phyloP scores from a whole-genome alignment of 768 basidiomycete species.

The Tremella fuciformis region DNA sequence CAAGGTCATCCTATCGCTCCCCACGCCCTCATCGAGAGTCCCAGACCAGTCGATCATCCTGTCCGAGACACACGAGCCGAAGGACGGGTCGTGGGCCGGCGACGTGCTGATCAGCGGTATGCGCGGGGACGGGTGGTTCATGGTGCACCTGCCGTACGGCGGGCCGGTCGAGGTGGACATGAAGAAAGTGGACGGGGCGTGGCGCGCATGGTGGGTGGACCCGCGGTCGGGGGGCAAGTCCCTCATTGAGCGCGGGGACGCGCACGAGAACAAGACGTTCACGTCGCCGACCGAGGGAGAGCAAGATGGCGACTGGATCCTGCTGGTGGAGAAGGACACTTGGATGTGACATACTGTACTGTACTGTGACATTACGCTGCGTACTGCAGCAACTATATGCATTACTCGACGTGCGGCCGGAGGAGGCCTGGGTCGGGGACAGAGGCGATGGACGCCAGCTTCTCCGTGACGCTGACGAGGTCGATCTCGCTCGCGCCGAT shows the following conservation, averaged over 20 bases:
- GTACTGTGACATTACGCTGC: too few relatives aligned
- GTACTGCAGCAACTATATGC: background rate
- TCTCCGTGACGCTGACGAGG: slow-evolving; percentile 7
- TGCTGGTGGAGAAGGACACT: slow-evolving; percentile 1
- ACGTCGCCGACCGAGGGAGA: slow-evolving; percentile 1
- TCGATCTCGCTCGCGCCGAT: slow-evolving; percentile 9
- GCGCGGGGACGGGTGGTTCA: slow-evolving; percentile 14
- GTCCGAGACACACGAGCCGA: slow-evolving; percentile 17
- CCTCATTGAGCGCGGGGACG: background rate
- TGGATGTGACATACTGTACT: too few relatives aligned
- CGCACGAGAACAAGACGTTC: slow-evolving; percentile 1
- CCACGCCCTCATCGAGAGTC: slow-evolving; percentile 9
- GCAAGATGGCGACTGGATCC: background rate
- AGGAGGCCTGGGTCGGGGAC: slow-evolving; percentile 1
- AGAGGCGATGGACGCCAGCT: background rate
- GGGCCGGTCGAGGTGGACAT: slow-evolving; percentile 9
- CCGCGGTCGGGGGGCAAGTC: slow-evolving; percentile 2
- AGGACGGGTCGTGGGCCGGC: background rate
- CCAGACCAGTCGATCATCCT: slow-evolving; percentile 21
- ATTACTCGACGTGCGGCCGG: background rate
- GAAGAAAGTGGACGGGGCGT: background rate
- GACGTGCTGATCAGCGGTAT: slow-evolving; percentile 8
- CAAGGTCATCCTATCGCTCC: slow-evolving; percentile 15
- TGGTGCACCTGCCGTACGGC: slow-evolving; percentile 22
- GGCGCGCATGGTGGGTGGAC: slow-evolving; percentile 5